These are phyloP conservation scores for Ilyonectria sp. DNA, from an alignment of 2,329 filamentous ascomycete species.

Conservation along the genomic window DNA sequence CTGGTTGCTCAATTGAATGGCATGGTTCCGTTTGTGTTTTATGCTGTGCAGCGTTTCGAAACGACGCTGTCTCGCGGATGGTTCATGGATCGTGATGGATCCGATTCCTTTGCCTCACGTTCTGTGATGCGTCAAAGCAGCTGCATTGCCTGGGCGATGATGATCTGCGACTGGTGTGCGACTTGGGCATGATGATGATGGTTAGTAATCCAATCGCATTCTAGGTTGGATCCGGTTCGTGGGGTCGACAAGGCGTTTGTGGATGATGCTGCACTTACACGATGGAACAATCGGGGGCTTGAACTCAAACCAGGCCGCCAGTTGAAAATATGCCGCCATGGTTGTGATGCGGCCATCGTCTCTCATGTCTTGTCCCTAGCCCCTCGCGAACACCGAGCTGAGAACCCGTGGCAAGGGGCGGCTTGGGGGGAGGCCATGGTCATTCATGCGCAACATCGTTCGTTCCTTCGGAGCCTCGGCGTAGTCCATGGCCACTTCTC, in stretches of 20 bases:
- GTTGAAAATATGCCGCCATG: constrained; percentile 4
- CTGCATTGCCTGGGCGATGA: background rate
- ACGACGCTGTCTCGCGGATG: constrained; percentile 8
- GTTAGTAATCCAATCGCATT: background rate
- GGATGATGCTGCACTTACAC: constrained; percentile 47
- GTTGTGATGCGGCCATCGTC: constrained; percentile 17
- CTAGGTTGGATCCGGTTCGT: constrained; percentile 4
- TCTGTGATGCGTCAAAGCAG: background rate
- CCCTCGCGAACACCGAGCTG: background rate
- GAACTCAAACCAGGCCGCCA: constrained; percentile 26
- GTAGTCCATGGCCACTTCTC: background rate
- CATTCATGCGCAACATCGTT: constrained; percentile 6
- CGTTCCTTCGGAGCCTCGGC: background rate
- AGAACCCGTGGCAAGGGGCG: background rate
- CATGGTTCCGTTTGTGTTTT: constrained; percentile 7
- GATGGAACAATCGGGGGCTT: constrained; percentile 11
- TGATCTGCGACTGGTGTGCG: constrained; percentile 5
- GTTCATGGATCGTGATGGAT: background rate
- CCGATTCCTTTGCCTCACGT: constrained; percentile 7
- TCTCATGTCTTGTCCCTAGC: background rate
- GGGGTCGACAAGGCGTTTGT: constrained; percentile 19
- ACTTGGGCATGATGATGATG: background rate
- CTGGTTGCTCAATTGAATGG: background rate
- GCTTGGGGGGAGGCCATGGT: background rate
- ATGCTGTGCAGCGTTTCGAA: constrained; percentile 23